Conservation (phyloP, 805 yeast genomes). For the Barnettozyma wickerhamii region DNA sequence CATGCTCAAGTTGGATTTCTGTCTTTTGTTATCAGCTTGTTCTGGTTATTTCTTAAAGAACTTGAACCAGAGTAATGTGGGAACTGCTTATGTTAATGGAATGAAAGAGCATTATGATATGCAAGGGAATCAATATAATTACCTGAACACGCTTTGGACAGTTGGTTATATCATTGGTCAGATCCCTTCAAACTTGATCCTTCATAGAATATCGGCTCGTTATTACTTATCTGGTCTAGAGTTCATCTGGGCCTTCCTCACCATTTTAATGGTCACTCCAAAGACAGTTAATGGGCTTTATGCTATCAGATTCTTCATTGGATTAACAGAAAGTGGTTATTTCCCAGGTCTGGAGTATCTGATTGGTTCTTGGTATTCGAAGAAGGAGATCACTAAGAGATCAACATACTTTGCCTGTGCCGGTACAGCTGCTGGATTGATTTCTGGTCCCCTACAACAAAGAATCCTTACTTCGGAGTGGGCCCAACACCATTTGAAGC, state of each 20-base stretch:
- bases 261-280: constrained; percentile 30
- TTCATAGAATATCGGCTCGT: constrained; percentile 38
- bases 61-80: constrained; percentile 37
- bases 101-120: constrained; percentile 40
- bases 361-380: constrained; percentile 35
- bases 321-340: constrained; percentile 40
- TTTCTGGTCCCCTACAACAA: constrained; percentile 35
- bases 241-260: constrained; percentile 38
- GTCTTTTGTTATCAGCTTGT: constrained; percentile 37
- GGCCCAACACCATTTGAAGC: constrained; percentile 15
- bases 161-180: constrained; percentile 48
- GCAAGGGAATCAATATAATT: constrained; percentile 40
- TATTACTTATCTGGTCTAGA: constrained; percentile 41
- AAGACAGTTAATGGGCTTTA: constrained; percentile 24
- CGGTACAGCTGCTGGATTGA: constrained; percentile 24
- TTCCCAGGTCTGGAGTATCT: constrained; percentile 44
- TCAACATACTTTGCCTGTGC: constrained; percentile 31
- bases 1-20: constrained; percentile 32
- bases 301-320: constrained; percentile 33
- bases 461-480: constrained; percentile 21
- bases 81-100: constrained; percentile 44
- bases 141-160: constrained; percentile 40
- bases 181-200: constrained; percentile 39
- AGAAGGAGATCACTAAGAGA: constrained; percentile 32
- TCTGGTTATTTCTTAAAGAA: constrained; percentile 43